Evolutionary conservation across 2,329 filamentous ascomycete species (phyloP).

Genomic region (Alternaria gaisen): DNA sequence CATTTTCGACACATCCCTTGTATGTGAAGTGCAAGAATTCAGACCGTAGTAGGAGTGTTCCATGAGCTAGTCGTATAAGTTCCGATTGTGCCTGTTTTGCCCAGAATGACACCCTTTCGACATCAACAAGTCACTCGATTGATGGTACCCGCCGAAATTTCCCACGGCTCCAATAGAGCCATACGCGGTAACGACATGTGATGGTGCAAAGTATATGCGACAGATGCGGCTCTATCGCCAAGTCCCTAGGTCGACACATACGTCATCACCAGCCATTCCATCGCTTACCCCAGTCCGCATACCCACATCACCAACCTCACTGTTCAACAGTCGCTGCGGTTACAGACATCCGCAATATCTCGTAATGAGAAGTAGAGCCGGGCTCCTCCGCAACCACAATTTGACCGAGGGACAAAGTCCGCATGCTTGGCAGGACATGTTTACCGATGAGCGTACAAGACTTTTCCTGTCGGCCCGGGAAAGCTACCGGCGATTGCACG

Average conservation of each 20-base stretch:
- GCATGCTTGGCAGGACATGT: slow-evolving; percentile 10
- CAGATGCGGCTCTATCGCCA: slow-evolving; percentile 16
- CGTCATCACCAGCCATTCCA: slow-evolving; percentile 22
- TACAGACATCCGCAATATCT: slow-evolving; percentile 1
- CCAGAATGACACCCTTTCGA: not conserved
- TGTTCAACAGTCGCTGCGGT: not conserved
- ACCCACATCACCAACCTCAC: slow-evolving; percentile 7
- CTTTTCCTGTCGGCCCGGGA: slow-evolving; percentile 11
- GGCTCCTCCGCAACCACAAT: slow-evolving; percentile 19
- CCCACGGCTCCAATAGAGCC: not conserved
- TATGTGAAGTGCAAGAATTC: not conserved
- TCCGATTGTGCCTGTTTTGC: not conserved
- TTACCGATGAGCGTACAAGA: not conserved
- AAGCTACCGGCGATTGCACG: slow-evolving; percentile 20
- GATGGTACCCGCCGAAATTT: not conserved
- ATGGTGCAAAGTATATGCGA: not conserved
- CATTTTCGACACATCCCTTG: not conserved
- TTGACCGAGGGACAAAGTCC: slow-evolving; percentile 9
- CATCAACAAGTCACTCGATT: too few relatives aligned
- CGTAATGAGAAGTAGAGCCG: slow-evolving; percentile 12
- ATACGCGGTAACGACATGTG: not conserved
- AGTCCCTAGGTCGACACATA: slow-evolving; percentile 12
- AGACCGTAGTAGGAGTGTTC: not conserved
- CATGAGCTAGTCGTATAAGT: not conserved
- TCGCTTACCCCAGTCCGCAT: slow-evolving; percentile 17